phyloP scores from a whole-genome alignment of 2,329 filamentous ascomycete genomes.

The Botrytis paeoniae region DNA sequence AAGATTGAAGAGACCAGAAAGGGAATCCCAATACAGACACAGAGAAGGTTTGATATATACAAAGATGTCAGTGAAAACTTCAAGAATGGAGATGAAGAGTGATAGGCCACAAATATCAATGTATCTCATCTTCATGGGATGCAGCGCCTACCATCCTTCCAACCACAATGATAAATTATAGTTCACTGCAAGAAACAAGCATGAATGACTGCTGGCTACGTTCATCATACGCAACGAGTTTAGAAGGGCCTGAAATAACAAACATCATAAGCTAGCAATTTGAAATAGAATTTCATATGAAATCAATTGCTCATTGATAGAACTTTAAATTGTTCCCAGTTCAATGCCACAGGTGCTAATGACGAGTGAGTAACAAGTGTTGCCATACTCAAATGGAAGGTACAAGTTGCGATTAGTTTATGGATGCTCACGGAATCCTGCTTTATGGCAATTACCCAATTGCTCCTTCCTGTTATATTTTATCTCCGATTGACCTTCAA shows the following conservation, averaged over 20 bases:
- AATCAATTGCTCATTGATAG: not conserved
- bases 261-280: not conserved
- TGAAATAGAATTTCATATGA: no score
- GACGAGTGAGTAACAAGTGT: not conserved
- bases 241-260: not conserved
- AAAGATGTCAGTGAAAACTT: constrained; percentile 71
- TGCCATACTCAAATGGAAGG: not conserved
- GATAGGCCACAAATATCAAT: not conserved
- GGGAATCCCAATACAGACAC: constrained; percentile 78
- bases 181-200: not conserved
- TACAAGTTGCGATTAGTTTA: not conserved
- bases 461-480: not conserved
- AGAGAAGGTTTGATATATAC: constrained; percentile 94
- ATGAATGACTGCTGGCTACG: not conserved
- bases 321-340: not conserved
- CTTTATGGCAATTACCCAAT: not conserved
- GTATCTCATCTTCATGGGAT: not conserved
- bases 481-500: not conserved
- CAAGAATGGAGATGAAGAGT: constrained; percentile 6
- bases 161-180: not conserved
- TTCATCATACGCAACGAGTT: not conserved
- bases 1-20: constrained; percentile 73
- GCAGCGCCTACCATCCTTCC: not conserved
- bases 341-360: not conserved
- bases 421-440: not conserved